Evolutionary conservation across 768 basidiomycete genomes (phyloP), one percentile per base, ranked within the genome.

Genomic region (Tulasnella sp.): DNA sequence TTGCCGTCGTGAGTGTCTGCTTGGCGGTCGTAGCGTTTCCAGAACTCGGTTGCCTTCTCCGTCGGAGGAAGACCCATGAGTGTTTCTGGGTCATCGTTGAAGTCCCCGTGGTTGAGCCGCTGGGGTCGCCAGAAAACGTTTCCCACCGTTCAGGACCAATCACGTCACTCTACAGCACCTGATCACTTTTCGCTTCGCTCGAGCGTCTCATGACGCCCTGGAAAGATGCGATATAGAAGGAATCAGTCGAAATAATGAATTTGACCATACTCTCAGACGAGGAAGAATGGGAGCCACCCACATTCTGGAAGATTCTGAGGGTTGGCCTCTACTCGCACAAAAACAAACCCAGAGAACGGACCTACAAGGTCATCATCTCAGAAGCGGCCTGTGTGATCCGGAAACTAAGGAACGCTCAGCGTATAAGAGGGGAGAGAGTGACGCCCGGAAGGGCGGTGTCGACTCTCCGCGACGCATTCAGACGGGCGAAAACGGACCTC

Each of bases 331-430:
- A 64, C 8, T 64, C 60, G 9, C 74, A 42, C 34, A n/a, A 20
- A 8, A 75, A 42, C 18, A 75, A 75, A n/a, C 46, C 74, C 2
- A 42, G 46, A 42, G 74, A 75, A n/a, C 40, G 74, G 34, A 12
- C 14, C 22, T 42, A 42, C n/a, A 75, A 75, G n/a, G 28, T 75
- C n/a, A 18, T 75, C 22, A 40, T 75, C 40, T 75, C 74, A 41
- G 74, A 75, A 40, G 46, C 74, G 3, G 74, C 74, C 22, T 75
- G n/a, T 37, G 74, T 75, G 8, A 75, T 75, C n/a, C 41, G 74
- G 74, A 75, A 75, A 28, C n/a, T 75, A 9, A n/a, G 74, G 46
- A 75, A 75, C 18, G 60, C 60, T 7, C 60, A 64, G n/a, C 60
- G 60, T 24, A 64, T 64, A 64, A 64, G 28, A 31, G 60, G n/a